A percentile compares a stretch with the other conserved stretches of the same genome.
Evolutionary conservation across 805 yeast species (phyloP).

Genomic region (Blastobotrys terrestris): DNA sequence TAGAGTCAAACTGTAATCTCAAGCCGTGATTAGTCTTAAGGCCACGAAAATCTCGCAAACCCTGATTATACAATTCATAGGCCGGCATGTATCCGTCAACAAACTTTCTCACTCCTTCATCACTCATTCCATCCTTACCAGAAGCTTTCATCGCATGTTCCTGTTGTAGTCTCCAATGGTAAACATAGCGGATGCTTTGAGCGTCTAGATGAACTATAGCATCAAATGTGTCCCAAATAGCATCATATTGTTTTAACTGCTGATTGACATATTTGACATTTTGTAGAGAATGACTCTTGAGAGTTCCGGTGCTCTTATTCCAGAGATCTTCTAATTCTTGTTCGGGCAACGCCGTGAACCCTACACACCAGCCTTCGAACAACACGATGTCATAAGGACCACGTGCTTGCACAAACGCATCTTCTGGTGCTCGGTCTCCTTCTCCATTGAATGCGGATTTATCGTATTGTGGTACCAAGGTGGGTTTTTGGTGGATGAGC

Average conservation of each 20-base stretch:
- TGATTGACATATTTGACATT: constrained; percentile 43
- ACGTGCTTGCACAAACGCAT: constrained; percentile 35
- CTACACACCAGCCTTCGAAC: constrained; percentile 94
- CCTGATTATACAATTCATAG: constrained; percentile 52
- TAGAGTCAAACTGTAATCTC: constrained; percentile 11
- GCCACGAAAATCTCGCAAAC: constrained; percentile 8
- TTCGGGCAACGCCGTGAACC: constrained; percentile 46
- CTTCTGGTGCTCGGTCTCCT: constrained; percentile 61
- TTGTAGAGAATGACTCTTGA: constrained; percentile 27
- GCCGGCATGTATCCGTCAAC: constrained; percentile 84
- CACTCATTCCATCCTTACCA: constrained; percentile 76
- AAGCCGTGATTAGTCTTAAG: constrained; percentile 1
- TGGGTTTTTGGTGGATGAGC: constrained; percentile 26
- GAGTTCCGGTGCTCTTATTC: constrained; percentile 19
- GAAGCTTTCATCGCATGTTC: constrained; percentile 53
- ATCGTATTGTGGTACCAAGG: constrained; percentile 64
- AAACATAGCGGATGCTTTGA: constrained; percentile 53
- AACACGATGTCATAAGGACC: constrained; percentile 57
- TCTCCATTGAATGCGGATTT: constrained; percentile 64
- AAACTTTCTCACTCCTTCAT: constrained; percentile 57
- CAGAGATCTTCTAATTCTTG: constrained; percentile 28
- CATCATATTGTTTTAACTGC: constrained; percentile 43
- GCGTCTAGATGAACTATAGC: constrained; percentile 60
- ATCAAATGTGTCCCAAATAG: constrained; percentile 54
- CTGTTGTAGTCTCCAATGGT: constrained; percentile 69